These are phyloP conservation scores for Emergomyces orientalis DNA, from an alignment of 2,329 filamentous ascomycete species.

Conservation along the genomic window DNA sequence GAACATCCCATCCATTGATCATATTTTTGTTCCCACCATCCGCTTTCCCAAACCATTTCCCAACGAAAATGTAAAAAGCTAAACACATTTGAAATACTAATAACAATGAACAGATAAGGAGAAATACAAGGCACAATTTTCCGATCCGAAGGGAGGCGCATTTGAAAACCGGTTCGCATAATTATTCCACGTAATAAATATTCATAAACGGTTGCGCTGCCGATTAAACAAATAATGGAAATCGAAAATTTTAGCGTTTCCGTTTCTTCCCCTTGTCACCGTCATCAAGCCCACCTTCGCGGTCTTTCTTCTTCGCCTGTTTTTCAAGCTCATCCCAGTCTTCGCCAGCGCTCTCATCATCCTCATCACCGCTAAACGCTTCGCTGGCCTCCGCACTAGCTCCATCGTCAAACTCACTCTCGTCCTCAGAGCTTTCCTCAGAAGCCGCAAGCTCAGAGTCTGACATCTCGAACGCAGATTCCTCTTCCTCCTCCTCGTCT, in stretches of 20 bases:
- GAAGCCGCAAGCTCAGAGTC: slow-evolving; percentile 66
- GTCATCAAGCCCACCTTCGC: slow-evolving; percentile 45
- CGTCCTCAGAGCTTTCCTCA: slow-evolving; percentile 77
- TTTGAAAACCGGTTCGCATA: background rate
- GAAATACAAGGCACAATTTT: background rate
- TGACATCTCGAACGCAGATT: slow-evolving; percentile 83
- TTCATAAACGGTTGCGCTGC: background rate
- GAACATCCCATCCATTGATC: background rate
- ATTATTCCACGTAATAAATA: background rate
- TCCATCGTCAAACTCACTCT: slow-evolving; percentile 88
- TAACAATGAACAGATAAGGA: background rate
- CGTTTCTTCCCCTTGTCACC: slow-evolving; percentile 61
- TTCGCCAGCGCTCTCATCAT: slow-evolving; percentile 65
- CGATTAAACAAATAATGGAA: slow-evolving; percentile 3
- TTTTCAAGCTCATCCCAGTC: slow-evolving; percentile 93
- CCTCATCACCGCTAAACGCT: slow-evolving; percentile 47
- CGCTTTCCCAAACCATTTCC: background rate
- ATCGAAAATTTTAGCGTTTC: slow-evolving; percentile 47
- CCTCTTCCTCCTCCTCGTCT: slow-evolving; percentile 67
- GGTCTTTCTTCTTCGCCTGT: slow-evolving; percentile 62
- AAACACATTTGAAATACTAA: background rate
- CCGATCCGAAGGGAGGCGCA: background rate
- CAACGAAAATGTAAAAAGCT: background rate
- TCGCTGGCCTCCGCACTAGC: slow-evolving; percentile 67
- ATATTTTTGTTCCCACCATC: background rate